Conservation (phyloP, 2,329 filamentous ascomycete genomes). For the Incumbomyces delicatus region DNA sequence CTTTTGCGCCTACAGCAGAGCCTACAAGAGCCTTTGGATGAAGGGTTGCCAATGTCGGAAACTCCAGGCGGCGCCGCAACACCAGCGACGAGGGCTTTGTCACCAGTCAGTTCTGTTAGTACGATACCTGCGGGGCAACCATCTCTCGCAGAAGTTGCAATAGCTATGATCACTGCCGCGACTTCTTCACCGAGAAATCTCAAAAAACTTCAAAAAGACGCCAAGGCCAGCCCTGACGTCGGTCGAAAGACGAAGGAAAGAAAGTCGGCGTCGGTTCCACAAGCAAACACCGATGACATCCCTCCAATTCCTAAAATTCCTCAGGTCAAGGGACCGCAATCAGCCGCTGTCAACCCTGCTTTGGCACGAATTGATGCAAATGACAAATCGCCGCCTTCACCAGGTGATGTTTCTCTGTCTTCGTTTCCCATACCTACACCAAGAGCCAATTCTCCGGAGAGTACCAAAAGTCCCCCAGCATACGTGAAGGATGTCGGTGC, state of each 20-base stretch:
- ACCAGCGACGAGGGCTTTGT: not conserved
- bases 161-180: conserved; percentile 2
- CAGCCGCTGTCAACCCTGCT: not conserved
- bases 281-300: not conserved
- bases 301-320: not conserved
- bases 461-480: not conserved
- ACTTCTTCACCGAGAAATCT: not conserved
- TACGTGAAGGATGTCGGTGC: conserved; percentile 3
- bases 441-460: conserved; percentile 1
- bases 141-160: not conserved
- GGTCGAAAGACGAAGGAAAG: not conserved
- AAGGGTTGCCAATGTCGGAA: not conserved
- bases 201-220: not conserved
- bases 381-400: not conserved
- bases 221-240: not conserved
- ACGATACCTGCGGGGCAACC: not conserved
- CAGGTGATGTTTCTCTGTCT: conserved; percentile 5
- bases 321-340: not conserved
- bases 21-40: conserved; percentile 16
- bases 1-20: conserved; percentile 19
- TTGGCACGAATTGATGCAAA: not conserved
- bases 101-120: not conserved
- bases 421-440: conserved; percentile 3
- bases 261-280: not conserved
- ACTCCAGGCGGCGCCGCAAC: not conserved